Percentiles rank a stretch among this genome's conserved stretches.
Evolutionary conservation across 208 protist species (phyloP).

Genomic region (Acanthamoeba pearcei): DNA sequence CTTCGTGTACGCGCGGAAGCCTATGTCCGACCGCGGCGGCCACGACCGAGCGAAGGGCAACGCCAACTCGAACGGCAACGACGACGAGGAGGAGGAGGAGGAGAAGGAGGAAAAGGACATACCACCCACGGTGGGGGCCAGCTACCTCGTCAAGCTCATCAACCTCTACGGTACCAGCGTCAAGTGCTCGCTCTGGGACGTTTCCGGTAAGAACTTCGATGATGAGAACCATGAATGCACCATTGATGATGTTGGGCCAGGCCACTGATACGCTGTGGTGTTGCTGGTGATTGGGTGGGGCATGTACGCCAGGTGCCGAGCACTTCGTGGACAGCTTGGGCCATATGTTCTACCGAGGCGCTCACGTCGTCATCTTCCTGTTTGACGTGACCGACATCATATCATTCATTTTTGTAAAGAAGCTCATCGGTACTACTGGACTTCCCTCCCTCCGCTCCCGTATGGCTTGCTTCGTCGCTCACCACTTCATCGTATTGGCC

Average conservation of each 20-base stretch:
- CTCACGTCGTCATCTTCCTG: slow-evolving; percentile 40
- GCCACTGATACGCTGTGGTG: no score
- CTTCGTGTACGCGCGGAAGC: slow-evolving; percentile 46
- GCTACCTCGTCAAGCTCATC: slow-evolving; percentile 56
- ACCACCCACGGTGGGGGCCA: slow-evolving; percentile 10
- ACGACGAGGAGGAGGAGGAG: not conserved
- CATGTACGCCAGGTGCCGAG: not conserved
- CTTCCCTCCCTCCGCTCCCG: not conserved
- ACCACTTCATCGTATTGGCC: no score
- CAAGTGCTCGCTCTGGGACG: slow-evolving; percentile 52
- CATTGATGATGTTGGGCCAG: not conserved
- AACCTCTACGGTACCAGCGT: slow-evolving; percentile 59
- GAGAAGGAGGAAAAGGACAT: not conserved
- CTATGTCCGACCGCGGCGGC: not conserved
- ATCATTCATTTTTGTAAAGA: slow-evolving; percentile 57
- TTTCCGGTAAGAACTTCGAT: not conserved
- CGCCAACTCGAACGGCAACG: not conserved
- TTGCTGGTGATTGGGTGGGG: not conserved
- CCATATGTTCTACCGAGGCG: slow-evolving; percentile 41
- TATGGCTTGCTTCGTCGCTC: not conserved
- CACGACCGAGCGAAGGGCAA: not conserved
- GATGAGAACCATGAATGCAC: no score
- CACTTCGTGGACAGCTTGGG: slow-evolving; percentile 46
- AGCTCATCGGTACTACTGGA: slow-evolving; percentile 32
- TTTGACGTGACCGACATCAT: slow-evolving; percentile 55